These are phyloP conservation scores for Cucurbitaria berberidis DNA, from an alignment of 2,329 filamentous ascomycete genomes.

Conservation along the genomic window DNA sequence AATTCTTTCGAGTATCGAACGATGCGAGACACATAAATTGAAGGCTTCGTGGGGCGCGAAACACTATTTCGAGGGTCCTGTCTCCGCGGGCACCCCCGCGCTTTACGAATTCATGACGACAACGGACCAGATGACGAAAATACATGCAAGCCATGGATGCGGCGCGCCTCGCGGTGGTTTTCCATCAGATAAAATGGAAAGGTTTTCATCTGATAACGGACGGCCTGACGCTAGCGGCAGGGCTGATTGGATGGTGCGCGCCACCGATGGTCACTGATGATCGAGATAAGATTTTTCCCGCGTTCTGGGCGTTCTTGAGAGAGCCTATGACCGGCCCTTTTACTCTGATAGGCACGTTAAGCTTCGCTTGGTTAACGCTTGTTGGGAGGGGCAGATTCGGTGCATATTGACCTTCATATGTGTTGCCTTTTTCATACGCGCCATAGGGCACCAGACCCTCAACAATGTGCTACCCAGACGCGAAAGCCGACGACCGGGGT, in stretches of 20 bases:
- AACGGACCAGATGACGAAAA: background rate
- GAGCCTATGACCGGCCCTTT: constrained; percentile 27
- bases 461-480: constrained; percentile 12
- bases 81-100: background rate
- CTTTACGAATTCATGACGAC: constrained; percentile 4
- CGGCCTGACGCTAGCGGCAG: constrained; percentile 2
- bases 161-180: constrained; percentile 7
- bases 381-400: constrained; percentile 6
- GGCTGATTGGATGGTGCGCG: constrained; percentile 16
- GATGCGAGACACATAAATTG: background rate
- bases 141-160: constrained; percentile 1
- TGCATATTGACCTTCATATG: constrained; percentile 10
- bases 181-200: constrained; percentile 39
- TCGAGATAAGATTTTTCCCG: constrained; percentile 33
- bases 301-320: constrained; percentile 26
- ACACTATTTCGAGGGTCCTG: background rate
- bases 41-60: background rate
- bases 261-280: constrained; percentile 29
- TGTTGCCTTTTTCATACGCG: constrained; percentile 15
- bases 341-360: constrained; percentile 14
- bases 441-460: constrained; percentile 16
- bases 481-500: constrained; percentile 19
- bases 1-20: background rate
- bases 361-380: constrained; percentile 17
- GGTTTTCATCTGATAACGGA: constrained; percentile 37